Evolutionary conservation across 805 yeast genomes (phyloP).

Genomic region (Crinitomyces ghanaensis): DNA sequence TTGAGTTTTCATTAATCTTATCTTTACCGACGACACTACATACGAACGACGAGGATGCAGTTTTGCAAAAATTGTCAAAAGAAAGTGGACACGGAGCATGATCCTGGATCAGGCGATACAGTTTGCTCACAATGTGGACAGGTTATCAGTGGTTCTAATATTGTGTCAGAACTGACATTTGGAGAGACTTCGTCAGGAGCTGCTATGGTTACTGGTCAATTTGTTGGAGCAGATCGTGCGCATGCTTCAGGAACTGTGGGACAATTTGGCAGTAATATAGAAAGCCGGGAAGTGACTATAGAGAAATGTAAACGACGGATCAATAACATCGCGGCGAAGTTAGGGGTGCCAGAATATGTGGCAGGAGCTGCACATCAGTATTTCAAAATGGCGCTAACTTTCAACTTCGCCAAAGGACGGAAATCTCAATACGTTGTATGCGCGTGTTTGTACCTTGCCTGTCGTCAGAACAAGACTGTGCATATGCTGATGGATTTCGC

Average conservation of each 20-base stretch:
- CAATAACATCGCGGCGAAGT: slow-evolving; percentile 64
- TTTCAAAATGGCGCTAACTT: slow-evolving; percentile 76
- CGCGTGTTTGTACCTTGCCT: slow-evolving; percentile 88
- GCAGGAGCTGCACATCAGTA: slow-evolving; percentile 80
- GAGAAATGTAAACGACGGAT: slow-evolving; percentile 74
- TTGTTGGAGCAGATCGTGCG: slow-evolving; percentile 75
- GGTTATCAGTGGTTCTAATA: slow-evolving; percentile 84
- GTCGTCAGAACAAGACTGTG: slow-evolving; percentile 81
- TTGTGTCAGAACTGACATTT: slow-evolving; percentile 90
- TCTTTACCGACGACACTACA: too few relatives aligned
- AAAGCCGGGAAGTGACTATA: slow-evolving; percentile 80
- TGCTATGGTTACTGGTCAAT: slow-evolving; percentile 90
- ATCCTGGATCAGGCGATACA: slow-evolving; percentile 36
- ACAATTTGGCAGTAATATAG: slow-evolving; percentile 36
- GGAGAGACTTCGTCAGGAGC: slow-evolving; percentile 91
- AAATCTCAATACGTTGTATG: slow-evolving; percentile 91
- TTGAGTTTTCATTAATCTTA: too few relatives aligned
- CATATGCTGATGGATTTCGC: slow-evolving; percentile 96
- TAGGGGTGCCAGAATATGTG: slow-evolving; percentile 72
- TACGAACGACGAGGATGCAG: too few relatives aligned
- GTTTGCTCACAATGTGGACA: slow-evolving; percentile 78
- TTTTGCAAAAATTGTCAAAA: too few relatives aligned
- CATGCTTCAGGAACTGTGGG: slow-evolving; percentile 59
- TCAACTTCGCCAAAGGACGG: slow-evolving; percentile 95
- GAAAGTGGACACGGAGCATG: too few relatives aligned